A percentile compares a stretch with the other conserved stretches of the same genome.
Conservation (phyloP, 2,329 filamentous ascomycete genomes). For the Exophiala viscosa region DNA sequence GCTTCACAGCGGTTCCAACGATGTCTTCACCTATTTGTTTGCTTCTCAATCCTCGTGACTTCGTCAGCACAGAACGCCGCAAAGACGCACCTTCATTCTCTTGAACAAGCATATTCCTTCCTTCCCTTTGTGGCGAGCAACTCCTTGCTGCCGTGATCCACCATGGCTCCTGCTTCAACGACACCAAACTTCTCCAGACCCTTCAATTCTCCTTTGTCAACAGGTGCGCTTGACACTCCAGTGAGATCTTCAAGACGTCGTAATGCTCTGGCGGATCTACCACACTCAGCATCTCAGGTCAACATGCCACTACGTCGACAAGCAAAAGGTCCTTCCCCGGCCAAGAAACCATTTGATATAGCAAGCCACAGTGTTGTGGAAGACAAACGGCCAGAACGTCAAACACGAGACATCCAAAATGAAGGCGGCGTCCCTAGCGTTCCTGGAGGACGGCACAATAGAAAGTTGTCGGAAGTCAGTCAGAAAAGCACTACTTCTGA, state of each 20-base stretch:
- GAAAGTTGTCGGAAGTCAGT: constrained; percentile 4
- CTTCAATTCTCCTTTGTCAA: constrained; percentile 11
- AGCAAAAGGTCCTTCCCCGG: constrained; percentile 5
- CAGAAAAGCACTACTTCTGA: constrained; percentile 3
- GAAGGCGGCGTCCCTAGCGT: not conserved
- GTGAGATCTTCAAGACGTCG: constrained; percentile 3
- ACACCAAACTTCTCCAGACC: constrained; percentile 23
- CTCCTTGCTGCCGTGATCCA: not conserved
- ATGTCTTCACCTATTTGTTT: not conserved
- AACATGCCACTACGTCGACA: not conserved
- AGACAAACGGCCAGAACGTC: constrained; percentile 10
- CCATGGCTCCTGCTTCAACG: constrained; percentile 15
- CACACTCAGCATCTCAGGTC: constrained; percentile 7
- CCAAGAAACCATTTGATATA: constrained; percentile 10
- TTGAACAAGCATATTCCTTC: not conserved
- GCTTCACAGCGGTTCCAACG: not conserved
- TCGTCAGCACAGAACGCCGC: not conserved
- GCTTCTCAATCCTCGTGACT: not conserved
- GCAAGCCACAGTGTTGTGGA: not conserved
- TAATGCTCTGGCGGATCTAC: constrained; percentile 3
- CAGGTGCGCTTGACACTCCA: constrained; percentile 1
- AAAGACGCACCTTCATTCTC: not conserved
- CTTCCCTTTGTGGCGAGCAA: not conserved
- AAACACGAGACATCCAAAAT: constrained; percentile 1
- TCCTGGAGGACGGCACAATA: constrained; percentile 5